These are phyloP conservation scores for Beta vulgaris DNA, from an alignment of 148 eudicot genomes.

Conservation along the genomic window DNA sequence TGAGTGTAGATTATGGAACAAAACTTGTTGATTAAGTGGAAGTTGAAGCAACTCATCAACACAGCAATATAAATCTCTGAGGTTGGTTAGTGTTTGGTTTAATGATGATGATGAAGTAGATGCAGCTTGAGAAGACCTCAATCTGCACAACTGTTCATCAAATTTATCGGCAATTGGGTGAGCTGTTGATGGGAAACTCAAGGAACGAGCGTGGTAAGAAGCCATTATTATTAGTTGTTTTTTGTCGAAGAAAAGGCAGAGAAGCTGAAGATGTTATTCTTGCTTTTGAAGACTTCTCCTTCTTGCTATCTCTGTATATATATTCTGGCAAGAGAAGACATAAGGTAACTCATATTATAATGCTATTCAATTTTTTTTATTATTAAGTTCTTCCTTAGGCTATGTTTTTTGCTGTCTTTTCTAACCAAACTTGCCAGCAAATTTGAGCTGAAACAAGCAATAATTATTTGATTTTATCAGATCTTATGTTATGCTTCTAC, in stretches of 20 bases:
- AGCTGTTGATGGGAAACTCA: slow-evolving; percentile 24
- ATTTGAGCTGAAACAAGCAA: too few species aligned
- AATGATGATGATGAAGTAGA: slow-evolving; percentile 28
- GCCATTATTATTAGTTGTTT: not conserved
- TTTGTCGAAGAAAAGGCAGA: not conserved
- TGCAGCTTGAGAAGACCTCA: slow-evolving; percentile 27
- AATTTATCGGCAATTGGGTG: slow-evolving; percentile 21
- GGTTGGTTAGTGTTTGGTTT: slow-evolving; percentile 21
- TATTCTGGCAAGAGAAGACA: too few species aligned
- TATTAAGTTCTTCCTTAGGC: too few species aligned
- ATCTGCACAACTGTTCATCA: slow-evolving; percentile 18
- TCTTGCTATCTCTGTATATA: too few species aligned
- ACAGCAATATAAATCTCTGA: slow-evolving; percentile 21
- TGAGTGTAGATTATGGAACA: slow-evolving; percentile 5
- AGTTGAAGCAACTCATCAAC: slow-evolving; percentile 33
- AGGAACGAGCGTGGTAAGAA: slow-evolving; percentile 1
- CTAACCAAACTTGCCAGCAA: too few species aligned
- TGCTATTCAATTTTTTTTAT: too few species aligned
- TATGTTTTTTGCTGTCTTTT: too few species aligned
- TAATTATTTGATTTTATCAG: too few species aligned
- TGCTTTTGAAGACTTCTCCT: not conserved
- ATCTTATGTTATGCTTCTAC: too few species aligned
- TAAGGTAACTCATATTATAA: too few species aligned
- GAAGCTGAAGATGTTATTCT: not conserved
- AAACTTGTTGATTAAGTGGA: slow-evolving; percentile 6